Evolutionary conservation across 208 protist species (phyloP).

Genomic region (Leishmania braziliensis): DNA sequence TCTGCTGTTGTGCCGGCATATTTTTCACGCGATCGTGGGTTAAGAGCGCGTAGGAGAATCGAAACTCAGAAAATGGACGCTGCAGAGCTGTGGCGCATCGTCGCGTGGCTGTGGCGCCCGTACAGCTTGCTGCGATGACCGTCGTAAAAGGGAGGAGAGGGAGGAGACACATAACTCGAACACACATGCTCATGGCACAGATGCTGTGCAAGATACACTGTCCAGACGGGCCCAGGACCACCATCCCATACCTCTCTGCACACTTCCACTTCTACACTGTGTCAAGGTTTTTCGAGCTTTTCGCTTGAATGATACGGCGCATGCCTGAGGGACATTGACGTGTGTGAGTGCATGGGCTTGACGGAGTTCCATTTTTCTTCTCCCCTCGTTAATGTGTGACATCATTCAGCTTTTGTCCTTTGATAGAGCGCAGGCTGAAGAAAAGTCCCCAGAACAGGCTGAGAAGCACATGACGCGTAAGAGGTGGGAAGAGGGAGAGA

Average conservation of each 20-base stretch:
- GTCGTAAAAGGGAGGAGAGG: not conserved
- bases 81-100: not conserved
- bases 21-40: not conserved
- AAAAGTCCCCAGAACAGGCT: not conserved
- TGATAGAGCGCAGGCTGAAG: not conserved
- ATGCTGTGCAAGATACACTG: not conserved
- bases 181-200: not conserved
- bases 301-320: not conserved
- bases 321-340: not conserved
- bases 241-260: not conserved
- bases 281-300: not conserved
- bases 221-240: not conserved
- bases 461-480: not conserved
- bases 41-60: not conserved
- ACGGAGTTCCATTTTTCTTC: not conserved
- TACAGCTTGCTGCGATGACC: not conserved
- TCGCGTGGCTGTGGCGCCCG: not conserved
- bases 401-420: not conserved
- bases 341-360: not conserved
- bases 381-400: not conserved
- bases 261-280: not conserved
- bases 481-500: not conserved
- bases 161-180: not conserved
- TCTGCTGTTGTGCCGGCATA: not conserved
- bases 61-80: not conserved